Evolutionary conservation across 805 yeast genomes (phyloP).

Genomic region (Scheffersomyces ergatensis): DNA sequence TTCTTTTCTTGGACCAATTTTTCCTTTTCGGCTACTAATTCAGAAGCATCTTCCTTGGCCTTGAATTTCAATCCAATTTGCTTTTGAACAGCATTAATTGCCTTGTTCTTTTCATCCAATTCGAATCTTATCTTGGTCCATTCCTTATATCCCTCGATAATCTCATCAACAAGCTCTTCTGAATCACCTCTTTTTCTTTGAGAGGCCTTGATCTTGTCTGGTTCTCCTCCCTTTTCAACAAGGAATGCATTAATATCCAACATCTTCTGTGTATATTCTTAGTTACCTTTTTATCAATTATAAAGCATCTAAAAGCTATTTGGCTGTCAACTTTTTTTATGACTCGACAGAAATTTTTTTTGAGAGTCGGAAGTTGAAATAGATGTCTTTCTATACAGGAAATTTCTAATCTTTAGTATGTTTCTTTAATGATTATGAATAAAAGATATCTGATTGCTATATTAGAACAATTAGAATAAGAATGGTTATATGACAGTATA

Average conservation of each 20-base stretch:
- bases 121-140: conserved; percentile 86
- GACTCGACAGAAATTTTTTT: background rate
- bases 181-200: conserved; percentile 93
- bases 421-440: too few species aligned
- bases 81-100: conserved; percentile 85
- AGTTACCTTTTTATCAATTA: too few species aligned
- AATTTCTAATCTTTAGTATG: too few species aligned
- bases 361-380: background rate
- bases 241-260: conserved; percentile 89
- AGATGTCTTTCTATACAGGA: background rate
- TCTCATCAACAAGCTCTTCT: conserved; percentile 94
- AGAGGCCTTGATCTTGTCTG: conserved; percentile 80
- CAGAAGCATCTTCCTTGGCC: conserved; percentile 91
- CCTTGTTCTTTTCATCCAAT: conserved; percentile 86
- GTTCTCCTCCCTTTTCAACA: conserved; percentile 96
- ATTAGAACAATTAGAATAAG: too few species aligned
- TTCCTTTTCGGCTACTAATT: conserved; percentile 79
- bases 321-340: conserved; percentile 6
- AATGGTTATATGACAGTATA: too few species aligned
- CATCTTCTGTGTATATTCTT: conserved; percentile 58
- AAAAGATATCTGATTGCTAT: too few species aligned
- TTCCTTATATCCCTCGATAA: conserved; percentile 82
- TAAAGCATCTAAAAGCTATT: too few species aligned
- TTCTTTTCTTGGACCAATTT: conserved; percentile 68
- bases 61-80: conserved; percentile 90